Base-by-base conservation (phyloP, 2,329 filamentous ascomycete genomes). In the Aspergillus sp. region DNA sequence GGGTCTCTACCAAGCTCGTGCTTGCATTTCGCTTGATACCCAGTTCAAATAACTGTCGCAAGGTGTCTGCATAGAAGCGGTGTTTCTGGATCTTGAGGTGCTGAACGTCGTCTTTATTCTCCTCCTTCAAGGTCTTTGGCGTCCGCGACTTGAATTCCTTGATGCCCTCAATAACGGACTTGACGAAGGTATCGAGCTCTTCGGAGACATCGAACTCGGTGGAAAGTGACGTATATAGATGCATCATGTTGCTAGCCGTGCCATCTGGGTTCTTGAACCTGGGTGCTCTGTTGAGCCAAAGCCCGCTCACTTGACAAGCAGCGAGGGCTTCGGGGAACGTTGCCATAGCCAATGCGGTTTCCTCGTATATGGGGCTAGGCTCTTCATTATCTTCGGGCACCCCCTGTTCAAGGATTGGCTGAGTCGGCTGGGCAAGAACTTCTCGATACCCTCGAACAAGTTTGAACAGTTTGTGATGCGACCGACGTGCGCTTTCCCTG, bases 1-100 rank as follows among this genome's bases (percentile, higher is more conserved):
- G 91, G 33, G 76, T 75, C 24, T 73, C 71, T 12, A 96, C 67
- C 26, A 80, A 69, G 51, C 83, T 77, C 10, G 77, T 78, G 43
- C 82, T 78, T 11, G 93, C 68, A 52, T 94, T 95, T 32, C 80
- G 78, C 47, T 80, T 81, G 47, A 98, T 75, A 3, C 91, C 91
- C 89, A 98, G 96, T 36, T 80, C 75, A 22, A 86, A 78, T 16
- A 95, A 66, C 14, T 79, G 75, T 50, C 84, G 88, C 42, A 98
- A 65, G 0, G 83, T 88, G 46, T 96, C 89, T 1, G 86, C 83
- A 48, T 93, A 91, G 10, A 96, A 72, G 47, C 86, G 88, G 26
- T 86, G 78, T 63, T 98, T 98, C 48, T 85, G 75, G 2, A 77
- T 78, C 66, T 95, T 96, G 45, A 96, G 75, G 55, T 95, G 85